Percentiles rank a stretch among this genome's conserved stretches.
phyloP scores from a whole-genome alignment of 805 yeast species.

The Metschnikowia matae region DNA sequence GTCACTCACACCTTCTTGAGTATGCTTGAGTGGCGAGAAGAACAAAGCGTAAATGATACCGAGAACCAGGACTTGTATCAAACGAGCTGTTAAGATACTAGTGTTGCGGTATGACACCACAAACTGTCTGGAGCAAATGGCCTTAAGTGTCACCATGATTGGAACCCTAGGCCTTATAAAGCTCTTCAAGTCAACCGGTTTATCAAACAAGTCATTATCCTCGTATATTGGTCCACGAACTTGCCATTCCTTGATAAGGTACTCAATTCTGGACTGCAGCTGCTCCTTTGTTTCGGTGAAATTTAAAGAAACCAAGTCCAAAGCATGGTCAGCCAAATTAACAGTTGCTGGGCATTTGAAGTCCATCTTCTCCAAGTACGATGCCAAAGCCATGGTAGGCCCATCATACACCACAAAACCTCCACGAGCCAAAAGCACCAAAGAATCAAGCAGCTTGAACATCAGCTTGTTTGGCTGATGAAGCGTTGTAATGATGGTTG shows the following conservation, averaged over 20 bases:
- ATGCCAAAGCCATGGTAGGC: constrained; percentile 38
- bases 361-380: constrained; percentile 48
- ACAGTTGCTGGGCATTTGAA: constrained; percentile 55
- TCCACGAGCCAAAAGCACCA: constrained; percentile 70
- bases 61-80: constrained; percentile 59
- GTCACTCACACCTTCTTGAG: constrained; percentile 52
- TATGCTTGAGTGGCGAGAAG: constrained; percentile 43
- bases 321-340: constrained; percentile 70
- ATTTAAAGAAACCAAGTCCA: constrained; percentile 60
- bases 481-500: constrained; percentile 67
- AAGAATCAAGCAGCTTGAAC: constrained; percentile 61
- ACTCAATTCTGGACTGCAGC: constrained; percentile 21
- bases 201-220: neutral
- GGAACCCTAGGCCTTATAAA: constrained; percentile 27
- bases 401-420: constrained; percentile 72
- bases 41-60: constrained; percentile 65
- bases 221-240: constrained; percentile 28
- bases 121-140: constrained; percentile 31
- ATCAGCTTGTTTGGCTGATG: constrained; percentile 79
- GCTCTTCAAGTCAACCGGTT: constrained; percentile 24
- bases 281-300: constrained; percentile 23
- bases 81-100: constrained; percentile 61
- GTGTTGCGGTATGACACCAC: constrained; percentile 34
- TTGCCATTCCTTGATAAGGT: constrained; percentile 29
- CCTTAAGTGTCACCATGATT: constrained; percentile 23